A percentile compares a stretch with the other conserved stretches of the same genome.
Evolutionary conservation across 1,139 yeast species (phyloP).

Genomic region (Taphrina populina): DNA sequence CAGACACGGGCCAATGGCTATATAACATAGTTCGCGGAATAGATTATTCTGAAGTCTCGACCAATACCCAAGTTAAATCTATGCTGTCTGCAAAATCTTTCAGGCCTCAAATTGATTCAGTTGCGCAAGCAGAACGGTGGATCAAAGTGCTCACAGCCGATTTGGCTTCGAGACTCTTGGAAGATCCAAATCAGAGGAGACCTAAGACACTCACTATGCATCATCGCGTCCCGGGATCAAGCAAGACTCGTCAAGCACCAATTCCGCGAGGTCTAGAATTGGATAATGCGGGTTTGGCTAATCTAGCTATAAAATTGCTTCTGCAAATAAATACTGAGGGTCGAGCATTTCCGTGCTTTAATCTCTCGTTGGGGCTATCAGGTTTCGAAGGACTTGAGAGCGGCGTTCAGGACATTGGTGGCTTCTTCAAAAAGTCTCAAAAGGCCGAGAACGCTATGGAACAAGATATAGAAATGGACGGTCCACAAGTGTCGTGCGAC

Average conservation of each 20-base stretch:
- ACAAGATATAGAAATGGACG: not conserved
- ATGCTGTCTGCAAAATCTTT: constrained; percentile 89
- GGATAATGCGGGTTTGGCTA: constrained; percentile 40
- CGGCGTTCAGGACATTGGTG: constrained; percentile 36
- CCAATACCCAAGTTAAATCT: constrained; percentile 67
- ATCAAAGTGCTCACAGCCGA: constrained; percentile 80
- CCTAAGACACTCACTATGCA: constrained; percentile 47
- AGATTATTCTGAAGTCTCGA: constrained; percentile 54
- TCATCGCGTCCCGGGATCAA: constrained; percentile 29
- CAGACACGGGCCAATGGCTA: constrained; percentile 47
- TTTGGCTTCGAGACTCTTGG: constrained; percentile 63
- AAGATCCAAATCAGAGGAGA: constrained; percentile 52
- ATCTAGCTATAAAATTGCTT: constrained; percentile 42
- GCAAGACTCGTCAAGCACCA: constrained; percentile 38
- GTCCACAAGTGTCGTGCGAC: no score
- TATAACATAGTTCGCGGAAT: constrained; percentile 67
- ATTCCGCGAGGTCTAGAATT: constrained; percentile 38
- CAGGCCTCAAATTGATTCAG: constrained; percentile 54
- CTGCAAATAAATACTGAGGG: constrained; percentile 38
- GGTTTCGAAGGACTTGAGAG: constrained; percentile 36
- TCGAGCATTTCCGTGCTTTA: constrained; percentile 37
- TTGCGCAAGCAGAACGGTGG: constrained; percentile 73
- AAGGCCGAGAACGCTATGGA: not conserved
- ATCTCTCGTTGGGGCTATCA: constrained; percentile 36
- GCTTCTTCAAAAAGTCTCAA: constrained; percentile 31